Conservation (phyloP, 139 green algal species). For the Chlamydomonas sphaeroides region DNA sequence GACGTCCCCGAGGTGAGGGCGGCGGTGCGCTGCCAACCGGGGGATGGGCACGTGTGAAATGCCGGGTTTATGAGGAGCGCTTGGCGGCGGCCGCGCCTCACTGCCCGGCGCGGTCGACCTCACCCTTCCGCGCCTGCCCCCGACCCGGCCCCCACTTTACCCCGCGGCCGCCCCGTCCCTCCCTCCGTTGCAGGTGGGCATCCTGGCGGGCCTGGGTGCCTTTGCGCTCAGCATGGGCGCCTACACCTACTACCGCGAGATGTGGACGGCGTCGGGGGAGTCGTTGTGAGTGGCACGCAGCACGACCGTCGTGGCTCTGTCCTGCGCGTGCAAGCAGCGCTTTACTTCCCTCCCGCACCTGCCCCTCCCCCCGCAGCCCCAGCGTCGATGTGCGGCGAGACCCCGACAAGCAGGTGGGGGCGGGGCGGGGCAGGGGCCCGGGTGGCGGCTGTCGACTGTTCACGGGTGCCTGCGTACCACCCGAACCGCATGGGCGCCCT, state of each 20-base stretch:
- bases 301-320: not conserved
- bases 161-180: not conserved
- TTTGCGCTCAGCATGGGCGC: not conserved
- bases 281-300: conserved; percentile 20
- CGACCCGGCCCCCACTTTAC: not conserved
- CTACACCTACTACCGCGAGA: conserved; percentile 27
- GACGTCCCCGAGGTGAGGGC: no score
- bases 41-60: no score
- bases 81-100: no score
- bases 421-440: no score
- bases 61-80: no score
- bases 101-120: not conserved
- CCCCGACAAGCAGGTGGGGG: conserved; percentile 5
- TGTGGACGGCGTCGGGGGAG: conserved; percentile 2
- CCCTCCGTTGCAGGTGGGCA: not conserved
- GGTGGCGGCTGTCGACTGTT: not conserved
- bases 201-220: not conserved
- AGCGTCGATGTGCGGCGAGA: conserved; percentile 25
- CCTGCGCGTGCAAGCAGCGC: not conserved
- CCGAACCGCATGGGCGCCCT: not conserved
- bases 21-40: no score
- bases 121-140: not conserved
- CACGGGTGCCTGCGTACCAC: not conserved
- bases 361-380: conserved; percentile 1
- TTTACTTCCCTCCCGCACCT: no score